phyloP scores from a whole-genome alignment of 2,329 filamentous ascomycete species.

The Xylariales sp. region DNA sequence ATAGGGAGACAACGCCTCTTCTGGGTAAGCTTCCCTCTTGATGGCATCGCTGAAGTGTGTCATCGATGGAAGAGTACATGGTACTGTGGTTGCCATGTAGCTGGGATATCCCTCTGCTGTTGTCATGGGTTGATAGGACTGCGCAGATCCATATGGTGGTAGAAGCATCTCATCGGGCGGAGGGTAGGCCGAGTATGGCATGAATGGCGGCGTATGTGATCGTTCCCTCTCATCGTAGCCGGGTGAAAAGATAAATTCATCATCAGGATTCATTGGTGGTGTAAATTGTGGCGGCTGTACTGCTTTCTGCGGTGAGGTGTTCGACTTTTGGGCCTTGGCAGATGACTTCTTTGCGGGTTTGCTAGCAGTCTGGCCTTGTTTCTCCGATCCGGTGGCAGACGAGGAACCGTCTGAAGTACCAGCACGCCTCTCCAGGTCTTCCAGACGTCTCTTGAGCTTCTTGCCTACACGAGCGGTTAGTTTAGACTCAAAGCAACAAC shows the following conservation, averaged over 20 bases:
- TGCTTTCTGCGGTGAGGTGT: slow-evolving; percentile 28
- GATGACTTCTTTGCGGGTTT: slow-evolving; percentile 35
- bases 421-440: slow-evolving; percentile 77
- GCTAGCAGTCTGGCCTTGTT: slow-evolving; percentile 30
- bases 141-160: slow-evolving; percentile 51
- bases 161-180: slow-evolving; percentile 62
- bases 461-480: slow-evolving; percentile 54
- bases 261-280: slow-evolving; percentile 54
- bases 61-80: slow-evolving; percentile 61
- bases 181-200: slow-evolving; percentile 63
- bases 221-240: slow-evolving; percentile 61
- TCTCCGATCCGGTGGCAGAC: slow-evolving; percentile 30
- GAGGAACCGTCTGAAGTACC: slow-evolving; percentile 45
- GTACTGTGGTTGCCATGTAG: slow-evolving; percentile 51
- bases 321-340: slow-evolving; percentile 40
- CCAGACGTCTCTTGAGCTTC: slow-evolving; percentile 85
- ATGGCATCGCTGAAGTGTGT: slow-evolving; percentile 58
- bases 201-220: slow-evolving; percentile 67
- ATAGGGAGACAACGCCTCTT: slow-evolving; percentile 59
- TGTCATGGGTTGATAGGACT: slow-evolving; percentile 47
- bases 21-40: slow-evolving; percentile 60
- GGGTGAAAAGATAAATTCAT: slow-evolving; percentile 62
- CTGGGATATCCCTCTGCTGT: slow-evolving; percentile 48
- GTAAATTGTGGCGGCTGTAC: slow-evolving; percentile 52
- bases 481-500: too few species aligned